These are phyloP conservation scores for Ceratocystis destructans DNA, from an alignment of 2,329 filamentous ascomycete species.

Conservation along the genomic window DNA sequence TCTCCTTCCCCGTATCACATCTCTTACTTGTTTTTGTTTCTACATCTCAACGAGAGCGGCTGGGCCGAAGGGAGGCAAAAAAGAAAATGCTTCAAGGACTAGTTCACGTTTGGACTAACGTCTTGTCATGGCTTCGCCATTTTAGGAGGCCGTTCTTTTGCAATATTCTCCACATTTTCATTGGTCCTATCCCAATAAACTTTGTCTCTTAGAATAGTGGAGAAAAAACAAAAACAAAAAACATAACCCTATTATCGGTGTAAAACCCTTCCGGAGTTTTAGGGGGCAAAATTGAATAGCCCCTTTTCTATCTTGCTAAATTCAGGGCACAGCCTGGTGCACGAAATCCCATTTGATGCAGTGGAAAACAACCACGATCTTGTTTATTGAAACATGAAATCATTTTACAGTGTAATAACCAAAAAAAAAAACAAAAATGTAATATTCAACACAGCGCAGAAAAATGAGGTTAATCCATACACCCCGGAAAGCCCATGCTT, in stretches of 20 bases:
- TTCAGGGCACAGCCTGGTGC: neutral
- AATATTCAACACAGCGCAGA: constrained; percentile 18
- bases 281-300: too few species aligned
- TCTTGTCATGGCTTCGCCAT: neutral
- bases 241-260: too few species aligned
- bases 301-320: neutral
- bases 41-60: neutral
- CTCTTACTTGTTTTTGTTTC: too few species aligned
- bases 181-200: neutral
- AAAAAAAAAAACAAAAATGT: constrained; percentile 17
- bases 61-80: neutral
- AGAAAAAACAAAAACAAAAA: too few species aligned
- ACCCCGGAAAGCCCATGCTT: neutral
- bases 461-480: constrained; percentile 11
- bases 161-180: neutral
- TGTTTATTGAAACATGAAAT: neutral
- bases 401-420: neutral
- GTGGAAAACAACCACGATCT: neutral
- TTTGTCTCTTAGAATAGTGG: too few species aligned
- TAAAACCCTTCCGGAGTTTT: too few species aligned
- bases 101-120: neutral
- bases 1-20: neutral
- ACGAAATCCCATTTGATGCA: neutral
- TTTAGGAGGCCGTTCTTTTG: neutral
- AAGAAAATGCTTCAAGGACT: neutral